Evolutionary conservation across 257 asterid species (phyloP).

Genomic region (Cordia subcordata): DNA sequence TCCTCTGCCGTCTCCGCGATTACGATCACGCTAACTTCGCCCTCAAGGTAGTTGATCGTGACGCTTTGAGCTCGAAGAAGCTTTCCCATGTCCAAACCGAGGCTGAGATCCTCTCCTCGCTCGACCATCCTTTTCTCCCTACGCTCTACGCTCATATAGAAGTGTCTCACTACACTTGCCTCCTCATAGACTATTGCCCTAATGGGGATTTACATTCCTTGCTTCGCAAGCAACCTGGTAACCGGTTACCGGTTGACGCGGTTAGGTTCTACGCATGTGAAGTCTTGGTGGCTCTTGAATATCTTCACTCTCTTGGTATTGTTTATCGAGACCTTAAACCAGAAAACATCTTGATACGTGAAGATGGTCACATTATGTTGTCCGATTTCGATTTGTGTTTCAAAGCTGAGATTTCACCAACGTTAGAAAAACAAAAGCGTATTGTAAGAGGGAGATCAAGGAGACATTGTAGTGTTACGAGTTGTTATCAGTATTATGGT

Average conservation of each 20-base stretch:
- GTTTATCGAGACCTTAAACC: constrained; percentile 86
- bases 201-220: constrained; percentile 80
- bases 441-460: constrained; percentile 8
- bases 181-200: constrained; percentile 74
- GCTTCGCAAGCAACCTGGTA: constrained; percentile 57
- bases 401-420: constrained; percentile 44
- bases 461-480: neutral
- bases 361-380: constrained; percentile 79
- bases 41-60: constrained; percentile 74
- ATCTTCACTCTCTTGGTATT: constrained; percentile 68
- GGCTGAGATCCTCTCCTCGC: constrained; percentile 59
- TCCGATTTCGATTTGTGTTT: constrained; percentile 83
- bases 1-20: constrained; percentile 81
- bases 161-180: constrained; percentile 77
- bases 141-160: constrained; percentile 75
- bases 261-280: constrained; percentile 77
- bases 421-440: constrained; percentile 31
- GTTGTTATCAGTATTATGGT: constrained; percentile 14
- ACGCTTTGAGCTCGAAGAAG: constrained; percentile 52
- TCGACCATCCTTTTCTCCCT: constrained; percentile 85
- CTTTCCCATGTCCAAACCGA: constrained; percentile 72
- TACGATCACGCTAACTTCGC: constrained; percentile 83
- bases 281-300: constrained; percentile 64
- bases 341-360: constrained; percentile 68
- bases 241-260: constrained; percentile 46